Evolutionary conservation across 1,284 basidiomycete genomes (phyloP), one percentile per base, ranked within the genome.

Genomic region (Xerocomus minutiporus): DNA sequence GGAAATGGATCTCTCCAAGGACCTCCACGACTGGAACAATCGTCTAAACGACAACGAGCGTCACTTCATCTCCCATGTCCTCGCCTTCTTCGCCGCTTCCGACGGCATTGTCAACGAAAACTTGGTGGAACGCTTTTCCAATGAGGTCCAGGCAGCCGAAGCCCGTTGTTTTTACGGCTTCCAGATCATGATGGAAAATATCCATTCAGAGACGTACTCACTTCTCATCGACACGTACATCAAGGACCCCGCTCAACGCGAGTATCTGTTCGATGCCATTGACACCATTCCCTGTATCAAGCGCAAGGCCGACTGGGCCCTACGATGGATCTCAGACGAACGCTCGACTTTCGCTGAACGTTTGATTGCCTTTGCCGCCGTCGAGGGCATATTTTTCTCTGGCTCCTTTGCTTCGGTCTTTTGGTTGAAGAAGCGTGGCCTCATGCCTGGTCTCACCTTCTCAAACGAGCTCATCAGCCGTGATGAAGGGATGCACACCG

Each of bases 181-280:
- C 80, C 96, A 98, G 69, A 96, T 98, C 70, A 98, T 97, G 95
- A 98, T 97, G 91, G 96, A 98, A 72, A 94, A 94, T 71, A 88
- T 95, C 48, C 92, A 95, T 72, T 96, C 94, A 4, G 96, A 98
- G 73, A 96, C 95, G 1, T 97, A 98, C 74, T 98, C 96, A 5
- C 87, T 99, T 41, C 86, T 98, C 63, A 97, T 99, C 71, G 93
- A 99, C 75, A 93, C 95, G 8, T 97, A 97, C 71, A 95, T 98
- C 75, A 93, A 93, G 70, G 96, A 98, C 63, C 75, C 86, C 11
- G 78, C 74, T 15, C 82, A 94, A 70, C 86, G 93, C 52, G 85
- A 89, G 55, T 88, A 88, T 69, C 87, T 98, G 36, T 98, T 98
- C 69, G 87, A 95, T 59, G 95, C 95, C 28, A 83, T 98, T 57